Base-by-base conservation (phyloP, 2,329 filamentous ascomycete genomes). In the Neopestalotiopsis rosae region DNA sequence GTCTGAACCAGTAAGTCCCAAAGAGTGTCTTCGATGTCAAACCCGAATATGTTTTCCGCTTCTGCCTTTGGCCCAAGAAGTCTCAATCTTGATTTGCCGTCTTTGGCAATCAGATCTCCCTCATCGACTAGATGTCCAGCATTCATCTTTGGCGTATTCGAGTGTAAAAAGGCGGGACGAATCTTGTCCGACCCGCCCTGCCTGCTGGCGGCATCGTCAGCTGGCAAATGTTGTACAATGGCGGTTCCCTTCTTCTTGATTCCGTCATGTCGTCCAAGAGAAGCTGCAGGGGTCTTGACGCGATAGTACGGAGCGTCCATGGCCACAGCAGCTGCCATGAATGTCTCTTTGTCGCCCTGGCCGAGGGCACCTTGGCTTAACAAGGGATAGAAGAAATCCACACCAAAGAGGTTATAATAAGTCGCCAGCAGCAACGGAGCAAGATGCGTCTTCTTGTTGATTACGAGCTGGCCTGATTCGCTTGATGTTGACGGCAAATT, bases 331-430 rank as follows among this genome's bases (percentile, higher is more conserved):
- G 84, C 84, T 5, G 81, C 77, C 17, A 84, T 73, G 71, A 86
- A 86, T 0, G 84, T 86, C 71, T 86, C 84, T 72, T 86, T 86
- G 74, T 86, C 84, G 17, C 85, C 85, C 74, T 86, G 79, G 12
- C 84, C 85, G 0, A 81, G 76, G 7, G 80, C 83, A 42, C 84
- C 84, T 73, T 85, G 84, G 4, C 80, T 82, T 9, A 85, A 76
- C 0, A 86, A 74, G 0, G 79, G 78, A 69, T 85, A 86, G 71
- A 83, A 86, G 66, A 80, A 79, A 0, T 76, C 72, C 4, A 83
- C 82, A 1, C 83, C 83, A 75, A 81, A 84, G 61, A 80, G 77
- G 71, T 86, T 87, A 74, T 87, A 87, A 73, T 86, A 87, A 2
- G 80, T 77, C 4, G 82, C 79, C 4, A 86, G 76, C n/a, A 85